phyloP scores from a whole-genome alignment of 2,329 filamentous ascomycete genomes.

The Pleomassaria siparia region DNA sequence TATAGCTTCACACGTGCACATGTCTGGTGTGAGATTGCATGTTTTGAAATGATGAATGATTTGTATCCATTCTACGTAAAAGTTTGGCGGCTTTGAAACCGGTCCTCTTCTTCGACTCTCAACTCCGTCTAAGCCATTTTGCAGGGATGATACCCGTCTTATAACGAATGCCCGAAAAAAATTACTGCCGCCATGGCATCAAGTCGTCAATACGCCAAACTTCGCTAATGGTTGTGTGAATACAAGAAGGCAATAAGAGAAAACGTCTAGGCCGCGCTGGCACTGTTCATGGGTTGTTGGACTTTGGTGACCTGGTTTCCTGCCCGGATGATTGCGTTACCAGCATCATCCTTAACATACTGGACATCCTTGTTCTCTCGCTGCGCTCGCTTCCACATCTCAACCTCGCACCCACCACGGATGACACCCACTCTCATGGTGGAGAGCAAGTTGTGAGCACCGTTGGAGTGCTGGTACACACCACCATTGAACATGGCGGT shows the following conservation, averaged over 20 bases:
- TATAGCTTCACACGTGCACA: too few relatives aligned
- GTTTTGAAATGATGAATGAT: conserved; percentile 13
- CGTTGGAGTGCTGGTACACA: conserved; percentile 47
- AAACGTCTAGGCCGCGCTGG: conserved; percentile 70
- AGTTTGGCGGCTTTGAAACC: conserved; percentile 17
- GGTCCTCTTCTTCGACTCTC: conserved; percentile 5
- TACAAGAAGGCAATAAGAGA: conserved; percentile 13
- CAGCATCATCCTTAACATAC: conserved; percentile 77
- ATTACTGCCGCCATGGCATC: conserved; percentile 8
- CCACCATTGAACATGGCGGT: conserved; percentile 50
- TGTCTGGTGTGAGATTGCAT: too few relatives aligned
- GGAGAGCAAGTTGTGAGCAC: conserved; percentile 46
- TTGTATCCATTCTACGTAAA: conserved; percentile 21
- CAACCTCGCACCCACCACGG: conserved; percentile 46
- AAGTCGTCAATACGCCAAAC: conserved; percentile 34
- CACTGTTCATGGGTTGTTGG: conserved; percentile 74
- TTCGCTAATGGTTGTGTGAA: conserved; percentile 20
- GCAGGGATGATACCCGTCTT: conserved; percentile 16
- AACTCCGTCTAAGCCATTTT: conserved; percentile 30
- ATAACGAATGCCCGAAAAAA: conserved; percentile 34
- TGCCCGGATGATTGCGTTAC: conserved; percentile 81
- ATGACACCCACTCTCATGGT: conserved; percentile 49
- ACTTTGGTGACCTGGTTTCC: conserved; percentile 85
- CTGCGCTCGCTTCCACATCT: conserved; percentile 49
- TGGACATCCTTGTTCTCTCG: conserved; percentile 68